phyloP scores from a whole-genome alignment of 1,284 basidiomycete genomes.

The Apiotrichum gamsii region DNA sequence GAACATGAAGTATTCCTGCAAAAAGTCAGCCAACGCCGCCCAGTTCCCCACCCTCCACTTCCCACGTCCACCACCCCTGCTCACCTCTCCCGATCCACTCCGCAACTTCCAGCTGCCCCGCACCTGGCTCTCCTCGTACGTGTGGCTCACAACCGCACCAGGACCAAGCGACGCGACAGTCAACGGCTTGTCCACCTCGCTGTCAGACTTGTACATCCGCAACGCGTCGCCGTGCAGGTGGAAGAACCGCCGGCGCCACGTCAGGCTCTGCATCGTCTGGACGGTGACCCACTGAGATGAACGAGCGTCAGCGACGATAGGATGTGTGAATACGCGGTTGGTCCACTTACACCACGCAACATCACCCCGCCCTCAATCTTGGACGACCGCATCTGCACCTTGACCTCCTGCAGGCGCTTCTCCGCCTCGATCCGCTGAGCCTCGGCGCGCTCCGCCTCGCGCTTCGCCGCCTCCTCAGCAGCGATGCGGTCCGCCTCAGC shows the following conservation, averaged over 20 bases:
- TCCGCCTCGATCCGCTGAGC: slow-evolving; percentile 2
- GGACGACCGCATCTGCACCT: slow-evolving; percentile 7
- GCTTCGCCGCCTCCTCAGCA: too few species aligned
- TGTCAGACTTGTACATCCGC: slow-evolving; percentile 29
- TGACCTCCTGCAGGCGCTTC: slow-evolving; percentile 9
- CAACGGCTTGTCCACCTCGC: neutral
- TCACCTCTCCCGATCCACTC: slow-evolving; percentile 25
- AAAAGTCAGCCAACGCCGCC: too few species aligned
- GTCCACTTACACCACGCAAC: slow-evolving; percentile 40
- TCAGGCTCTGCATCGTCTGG: slow-evolving; percentile 31
- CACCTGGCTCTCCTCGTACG: slow-evolving; percentile 43
- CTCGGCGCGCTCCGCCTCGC: neutral
- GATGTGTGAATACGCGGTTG: too few species aligned
- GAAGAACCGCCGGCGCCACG: slow-evolving; percentile 42
- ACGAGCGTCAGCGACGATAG: neutral
- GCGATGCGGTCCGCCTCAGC: slow-evolving; percentile 1
- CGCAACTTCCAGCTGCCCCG: slow-evolving; percentile 38
- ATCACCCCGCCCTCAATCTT: slow-evolving; percentile 30
- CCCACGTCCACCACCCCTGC: slow-evolving; percentile 2
- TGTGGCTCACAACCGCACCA: neutral
- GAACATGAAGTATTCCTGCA: slow-evolving; percentile 40
- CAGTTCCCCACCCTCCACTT: too few species aligned
- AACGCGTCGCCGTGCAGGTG: slow-evolving; percentile 28
- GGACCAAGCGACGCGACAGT: neutral
- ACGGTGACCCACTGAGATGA: slow-evolving; percentile 40